Conservation (phyloP, 108 stramenopile genomes). For the Pelagomonas calceolata region DNA sequence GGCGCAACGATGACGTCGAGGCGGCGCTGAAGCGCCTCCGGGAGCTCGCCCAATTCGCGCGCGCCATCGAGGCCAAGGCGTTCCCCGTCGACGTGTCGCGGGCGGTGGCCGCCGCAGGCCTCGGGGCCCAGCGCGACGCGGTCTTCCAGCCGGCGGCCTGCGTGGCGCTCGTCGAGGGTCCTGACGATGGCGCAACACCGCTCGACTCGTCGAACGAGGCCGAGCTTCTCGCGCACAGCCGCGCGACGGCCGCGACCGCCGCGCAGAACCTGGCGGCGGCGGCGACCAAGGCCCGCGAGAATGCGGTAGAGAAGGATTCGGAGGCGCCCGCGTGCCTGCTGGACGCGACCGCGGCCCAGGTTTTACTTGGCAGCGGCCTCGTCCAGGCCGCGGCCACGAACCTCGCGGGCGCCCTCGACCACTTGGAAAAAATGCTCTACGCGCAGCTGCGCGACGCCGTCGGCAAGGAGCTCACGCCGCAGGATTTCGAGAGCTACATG, state of each 20-base stretch:
- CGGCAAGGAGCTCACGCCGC: not conserved
- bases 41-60: too few relatives aligned
- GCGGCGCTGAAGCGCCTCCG: not conserved
- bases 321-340: not conserved
- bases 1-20: constrained; percentile 7
- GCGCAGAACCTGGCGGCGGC: not conserved
- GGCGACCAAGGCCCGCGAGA: not conserved
- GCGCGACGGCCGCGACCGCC: not conserved
- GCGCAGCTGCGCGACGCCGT: constrained; percentile 2
- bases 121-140: not conserved
- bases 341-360: not conserved
- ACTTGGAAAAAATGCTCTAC: constrained; percentile 6
- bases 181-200: not conserved
- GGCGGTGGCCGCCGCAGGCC: not conserved
- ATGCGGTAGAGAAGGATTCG: not conserved
- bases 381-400: not conserved
- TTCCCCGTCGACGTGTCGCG: not conserved
- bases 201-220: too few relatives aligned
- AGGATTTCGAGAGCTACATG: constrained; percentile 54
- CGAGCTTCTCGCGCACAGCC: too few relatives aligned
- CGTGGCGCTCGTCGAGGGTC: not conserved
- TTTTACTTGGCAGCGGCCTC: not conserved
- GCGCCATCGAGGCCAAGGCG: too few relatives aligned
- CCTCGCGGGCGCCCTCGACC: not conserved
- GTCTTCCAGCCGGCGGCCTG: not conserved